Percentiles rank a stretch among this genome's conserved stretches.
phyloP scores from a whole-genome alignment of 495 filamentous ascomycete species.

The Xylaria longipes region DNA sequence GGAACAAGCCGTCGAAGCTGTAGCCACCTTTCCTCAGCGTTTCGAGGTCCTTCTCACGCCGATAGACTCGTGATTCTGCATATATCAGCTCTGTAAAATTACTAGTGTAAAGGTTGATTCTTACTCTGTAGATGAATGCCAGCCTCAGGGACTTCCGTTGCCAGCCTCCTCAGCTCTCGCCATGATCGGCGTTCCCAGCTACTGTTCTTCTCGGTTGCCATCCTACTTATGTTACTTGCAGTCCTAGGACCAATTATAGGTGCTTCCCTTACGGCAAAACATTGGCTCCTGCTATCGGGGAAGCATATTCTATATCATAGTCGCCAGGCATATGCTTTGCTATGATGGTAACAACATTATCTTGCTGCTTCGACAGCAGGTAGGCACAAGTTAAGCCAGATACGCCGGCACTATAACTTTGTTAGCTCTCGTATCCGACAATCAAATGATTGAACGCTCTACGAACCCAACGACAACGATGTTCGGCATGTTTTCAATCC shows the following conservation, averaged over 20 bases:
- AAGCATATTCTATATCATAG: slow-evolving; percentile 96
- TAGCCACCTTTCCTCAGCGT: slow-evolving; percentile 44
- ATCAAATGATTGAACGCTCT: slow-evolving; percentile 13
- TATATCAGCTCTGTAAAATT: slow-evolving; percentile 22
- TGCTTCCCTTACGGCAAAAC: slow-evolving; percentile 71
- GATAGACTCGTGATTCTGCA: slow-evolving; percentile 50
- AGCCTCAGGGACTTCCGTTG: slow-evolving; percentile 77
- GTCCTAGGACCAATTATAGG: neutral
- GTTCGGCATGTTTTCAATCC: slow-evolving; percentile 20
- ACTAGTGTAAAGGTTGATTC: slow-evolving; percentile 15
- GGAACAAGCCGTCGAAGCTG: slow-evolving; percentile 56
- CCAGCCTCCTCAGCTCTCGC: slow-evolving; percentile 69
- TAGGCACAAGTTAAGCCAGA: slow-evolving; percentile 91
- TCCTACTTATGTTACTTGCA: slow-evolving; percentile 35
- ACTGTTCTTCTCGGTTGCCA: slow-evolving; percentile 45
- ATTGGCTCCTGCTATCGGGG: slow-evolving; percentile 95
- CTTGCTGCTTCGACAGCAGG: slow-evolving; percentile 73
- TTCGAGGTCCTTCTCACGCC: slow-evolving; percentile 47
- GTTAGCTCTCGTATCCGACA: slow-evolving; percentile 24
- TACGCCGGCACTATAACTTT: slow-evolving; percentile 77
- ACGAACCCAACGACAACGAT: slow-evolving; percentile 72
- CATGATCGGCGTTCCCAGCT: slow-evolving; percentile 73
- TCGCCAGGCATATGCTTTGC: slow-evolving; percentile 99
- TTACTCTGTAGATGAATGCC: slow-evolving; percentile 87
- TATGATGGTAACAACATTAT: slow-evolving; percentile 74